Evolutionary conservation across 768 basidiomycete genomes (phyloP).

Genomic region (Tricholoma bakamatsutake): DNA sequence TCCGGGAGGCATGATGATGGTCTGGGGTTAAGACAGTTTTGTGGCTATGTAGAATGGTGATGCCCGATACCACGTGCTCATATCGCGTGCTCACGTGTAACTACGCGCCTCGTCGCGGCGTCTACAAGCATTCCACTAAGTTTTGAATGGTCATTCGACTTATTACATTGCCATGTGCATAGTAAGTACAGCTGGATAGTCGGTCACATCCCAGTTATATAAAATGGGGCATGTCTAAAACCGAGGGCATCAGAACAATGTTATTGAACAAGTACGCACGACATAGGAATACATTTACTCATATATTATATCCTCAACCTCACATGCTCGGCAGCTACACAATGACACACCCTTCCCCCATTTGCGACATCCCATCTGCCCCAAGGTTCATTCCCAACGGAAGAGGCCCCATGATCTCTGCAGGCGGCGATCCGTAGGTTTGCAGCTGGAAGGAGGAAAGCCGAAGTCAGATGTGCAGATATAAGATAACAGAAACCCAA

Average conservation of each 20-base stretch:
- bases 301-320: not conserved
- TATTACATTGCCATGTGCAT: too few relatives aligned
- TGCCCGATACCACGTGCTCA: not conserved
- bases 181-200: too few relatives aligned
- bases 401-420: slow-evolving; percentile 78
- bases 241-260: not conserved
- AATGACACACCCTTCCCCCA: slow-evolving; percentile 1
- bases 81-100: not conserved
- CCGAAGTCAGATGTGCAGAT: not conserved
- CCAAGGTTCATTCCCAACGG: slow-evolving; percentile 63
- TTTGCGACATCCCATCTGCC: slow-evolving; percentile 34
- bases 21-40: not conserved
- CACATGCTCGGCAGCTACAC: not conserved
- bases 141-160: too few relatives aligned
- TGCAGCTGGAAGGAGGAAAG: slow-evolving; percentile 54
- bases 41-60: not conserved
- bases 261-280: not conserved
- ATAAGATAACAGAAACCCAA: not conserved
- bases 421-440: slow-evolving; percentile 67
- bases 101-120: not conserved
- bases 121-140: too few relatives aligned
- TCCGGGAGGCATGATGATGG: slow-evolving; percentile 20
- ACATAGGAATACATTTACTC: not conserved
- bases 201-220: too few relatives aligned
- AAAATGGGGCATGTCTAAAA: too few relatives aligned